These are phyloP conservation scores for Balakata baccata DNA, from an alignment of 345 rosid species.

Conservation along the genomic window DNA sequence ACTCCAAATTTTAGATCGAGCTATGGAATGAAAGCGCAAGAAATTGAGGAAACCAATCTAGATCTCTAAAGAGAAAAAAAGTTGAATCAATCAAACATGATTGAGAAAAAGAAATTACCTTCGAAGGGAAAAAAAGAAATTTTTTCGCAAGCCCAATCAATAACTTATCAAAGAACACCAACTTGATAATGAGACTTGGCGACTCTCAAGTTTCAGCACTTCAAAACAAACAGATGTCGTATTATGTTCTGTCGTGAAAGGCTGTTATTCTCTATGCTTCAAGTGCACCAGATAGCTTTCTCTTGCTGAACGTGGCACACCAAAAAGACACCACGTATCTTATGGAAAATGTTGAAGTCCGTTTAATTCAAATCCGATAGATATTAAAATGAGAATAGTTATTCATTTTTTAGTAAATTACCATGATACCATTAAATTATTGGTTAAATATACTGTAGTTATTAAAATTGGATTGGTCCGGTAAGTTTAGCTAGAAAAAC, in stretches of 20 bases:
- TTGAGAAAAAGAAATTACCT: conserved; percentile 1
- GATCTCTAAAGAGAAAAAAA: not conserved
- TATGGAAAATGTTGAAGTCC: too few relatives aligned
- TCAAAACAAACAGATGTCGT: not conserved
- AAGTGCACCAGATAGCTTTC: not conserved
- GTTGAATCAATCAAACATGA: not conserved
- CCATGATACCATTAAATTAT: too few relatives aligned
- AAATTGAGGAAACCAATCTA: not conserved
- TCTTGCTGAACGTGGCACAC: not conserved
- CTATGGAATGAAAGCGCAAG: not conserved
- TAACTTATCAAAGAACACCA: not conserved
- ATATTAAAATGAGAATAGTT: too few relatives aligned
- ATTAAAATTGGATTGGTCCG: too few relatives aligned
- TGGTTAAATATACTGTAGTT: too few relatives aligned
- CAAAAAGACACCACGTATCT: not conserved
- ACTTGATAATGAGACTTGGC: not conserved
- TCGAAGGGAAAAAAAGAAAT: not conserved
- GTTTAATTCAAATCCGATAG: too few relatives aligned
- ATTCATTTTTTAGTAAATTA: too few relatives aligned
- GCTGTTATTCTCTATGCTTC: not conserved
- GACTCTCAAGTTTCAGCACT: not conserved
- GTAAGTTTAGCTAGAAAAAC: too few relatives aligned
- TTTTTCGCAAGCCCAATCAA: not conserved
- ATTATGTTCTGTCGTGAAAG: conserved; percentile 4
- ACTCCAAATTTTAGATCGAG: not conserved